Conservation (phyloP, 306 rosid genomes). For the Acacia acuminata region DNA sequence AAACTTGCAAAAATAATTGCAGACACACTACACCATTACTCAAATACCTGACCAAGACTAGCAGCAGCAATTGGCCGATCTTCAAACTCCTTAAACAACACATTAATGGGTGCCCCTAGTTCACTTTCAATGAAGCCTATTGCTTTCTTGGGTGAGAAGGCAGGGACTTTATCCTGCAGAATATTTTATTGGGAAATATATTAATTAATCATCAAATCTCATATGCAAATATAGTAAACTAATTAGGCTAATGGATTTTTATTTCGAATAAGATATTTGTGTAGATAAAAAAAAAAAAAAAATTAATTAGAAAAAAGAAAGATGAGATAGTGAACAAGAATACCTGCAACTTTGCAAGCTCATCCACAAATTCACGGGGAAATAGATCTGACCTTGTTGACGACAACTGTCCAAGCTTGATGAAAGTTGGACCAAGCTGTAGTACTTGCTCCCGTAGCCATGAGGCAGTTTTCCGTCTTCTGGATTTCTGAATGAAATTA, state of each 20-base stretch:
- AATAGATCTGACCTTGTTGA: conserved; percentile 92
- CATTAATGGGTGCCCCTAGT: conserved; percentile 64
- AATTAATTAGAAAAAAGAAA: neutral
- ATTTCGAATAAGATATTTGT: neutral
- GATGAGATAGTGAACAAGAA: neutral
- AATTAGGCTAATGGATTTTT: neutral
- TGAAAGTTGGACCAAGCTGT: conserved; percentile 95
- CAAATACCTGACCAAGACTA: conserved; percentile 91
- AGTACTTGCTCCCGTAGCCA: conserved; percentile 85
- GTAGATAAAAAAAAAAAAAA: neutral
- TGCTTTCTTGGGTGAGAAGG: conserved; percentile 83
- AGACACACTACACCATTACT: neutral
- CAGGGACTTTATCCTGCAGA: conserved; percentile 86
- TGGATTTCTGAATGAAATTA: conserved; percentile 53
- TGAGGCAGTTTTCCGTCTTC: conserved; percentile 73
- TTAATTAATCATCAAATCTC: neutral
- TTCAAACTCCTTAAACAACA: conserved; percentile 79
- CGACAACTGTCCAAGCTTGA: conserved; percentile 91
- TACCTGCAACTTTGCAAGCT: conserved; percentile 94
- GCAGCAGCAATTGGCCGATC: conserved; percentile 94
- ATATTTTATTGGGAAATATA: conserved; percentile 25
- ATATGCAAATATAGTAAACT: conserved; percentile 6
- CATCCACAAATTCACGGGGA: conserved; percentile 87
- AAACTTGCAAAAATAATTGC: neutral
- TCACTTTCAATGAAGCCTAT: conserved; percentile 76